Base-by-base conservation (phyloP, 2,329 filamentous ascomycete genomes). In the Orbilia javanica region DNA sequence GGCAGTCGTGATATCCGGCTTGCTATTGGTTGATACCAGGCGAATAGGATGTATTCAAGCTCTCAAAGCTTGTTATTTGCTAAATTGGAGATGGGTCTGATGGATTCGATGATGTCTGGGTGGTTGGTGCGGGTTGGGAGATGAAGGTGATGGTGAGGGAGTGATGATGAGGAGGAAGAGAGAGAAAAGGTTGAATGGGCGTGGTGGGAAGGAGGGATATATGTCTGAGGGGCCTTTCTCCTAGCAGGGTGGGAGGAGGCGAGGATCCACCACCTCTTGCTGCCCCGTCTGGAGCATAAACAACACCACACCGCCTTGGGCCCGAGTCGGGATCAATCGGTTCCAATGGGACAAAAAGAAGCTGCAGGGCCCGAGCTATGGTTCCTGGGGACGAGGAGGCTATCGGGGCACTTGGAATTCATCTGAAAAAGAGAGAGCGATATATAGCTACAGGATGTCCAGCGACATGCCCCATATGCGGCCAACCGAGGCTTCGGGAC, bases 221-320 rank as follows among this genome's bases (percentile, higher is more conserved):
- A 78, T 72, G 67, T 72, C 74, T 78, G 74, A 72, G 74, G 74
- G 74, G 74, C 74, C 74, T 62, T 78, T 78, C 74, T 78, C 74
- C 67, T 68, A 71, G 74, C 74, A 78, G 67, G 67, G 67, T 78
- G 67, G 62, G 74, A 71, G 67, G 63, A 78, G 74, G 74, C 74
- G 74, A 78, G 74, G 74, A 78, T 78, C 74, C 74, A 78, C 74
- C 67, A 71, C 73, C 42, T 71, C 62, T 36, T 57, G 52, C 52
- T 66, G 31, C 52, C 53, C 71, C 18, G 50, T 20, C 52, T 53
- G 44, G 52, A 48, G 46, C 74, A 57, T 72, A 63, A 78, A 78
- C 74, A 78, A 78, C 74, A 78, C 74, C 74, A 78, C 74, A 72
- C 34, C 50, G 48, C 5, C 53, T 55, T n/a, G 31, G 46, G 8